Base-by-base conservation (phyloP, 495 filamentous ascomycete genomes). In the Neurospora discreta region DNA sequence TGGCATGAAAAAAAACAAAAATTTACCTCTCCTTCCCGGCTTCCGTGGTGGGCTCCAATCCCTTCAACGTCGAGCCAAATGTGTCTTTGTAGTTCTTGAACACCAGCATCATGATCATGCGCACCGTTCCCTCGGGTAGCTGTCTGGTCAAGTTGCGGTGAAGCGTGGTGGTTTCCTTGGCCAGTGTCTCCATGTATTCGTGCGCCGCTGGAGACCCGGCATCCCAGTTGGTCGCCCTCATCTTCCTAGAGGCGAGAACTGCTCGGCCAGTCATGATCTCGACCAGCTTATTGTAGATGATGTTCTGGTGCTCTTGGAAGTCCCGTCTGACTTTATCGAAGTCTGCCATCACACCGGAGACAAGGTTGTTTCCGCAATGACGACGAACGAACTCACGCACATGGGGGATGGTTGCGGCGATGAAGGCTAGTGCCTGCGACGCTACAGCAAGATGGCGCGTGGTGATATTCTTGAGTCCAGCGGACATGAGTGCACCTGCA, bases 401-500 rank as follows among this genome's bases (percentile, higher is more conserved):
- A 78, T 98, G 94, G 0, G 96, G 95, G 11, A 97, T 91, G 5
- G 98, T 81, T 1, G 91, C 89, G 36, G 92, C 91, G 44, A 98
- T 90, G 77, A 99, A 97, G 70, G 91, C 91, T 33, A 98, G 81
- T 0, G 94, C 91, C 80, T 98, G 96, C 2, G 92, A 94, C 10
- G 96, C 94, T 38, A 98, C 87, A 0, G 95, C 95, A 8, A 99
- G 88, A 82, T 99, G 94, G 75, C 94, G 95, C 0, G 95, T 96
- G 2, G 93, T 98, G 76, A 99, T 99, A 74, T 97, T 97, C 77
- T 93, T 97, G 11, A 99, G 82, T 1, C 95, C 95, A 5, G 94
- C 96, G n/a, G 90, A 94, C 36, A 88, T 84, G 2, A 93, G 98
- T 2, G 95, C 95, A 2, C 95, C 95, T 11, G 95, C 96, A 9